Base-by-base conservation (phyloP, 164 flowering plant genomes). In the Pachysandra terminalis region DNA sequence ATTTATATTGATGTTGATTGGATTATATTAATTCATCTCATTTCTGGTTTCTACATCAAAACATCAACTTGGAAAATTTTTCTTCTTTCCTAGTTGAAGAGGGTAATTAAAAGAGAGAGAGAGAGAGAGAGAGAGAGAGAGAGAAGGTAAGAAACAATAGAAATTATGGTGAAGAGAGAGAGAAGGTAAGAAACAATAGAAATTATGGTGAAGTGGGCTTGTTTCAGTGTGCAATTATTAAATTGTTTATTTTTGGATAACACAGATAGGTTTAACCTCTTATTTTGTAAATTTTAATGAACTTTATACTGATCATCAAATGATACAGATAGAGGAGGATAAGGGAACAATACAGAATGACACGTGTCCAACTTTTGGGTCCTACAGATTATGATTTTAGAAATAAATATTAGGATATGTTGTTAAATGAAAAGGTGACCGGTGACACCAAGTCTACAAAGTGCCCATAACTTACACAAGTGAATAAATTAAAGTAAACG, bases 401-500 rank as follows among this genome's bases (percentile, higher is more conserved):
- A 21, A 53, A 8, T 17, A 7, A 53, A 53, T 7, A 53, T 21
- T 5, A 53, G 21, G 58, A 22, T 55, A 55, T 2, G 5, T 0
- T 60, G 13, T 12, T 37, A 3, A 21, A 35, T n/a, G 51, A 74
- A 66, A 65, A 58, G 68, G 37, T 32, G 37, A 32, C 37, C 7
- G 37, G 37, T 32, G 37, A 32, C 37, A 32, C 37, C 37, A 3
- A 32, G 37, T 32, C 37, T 32, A 32, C 37, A 32, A 32, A 32
- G 37, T n/a, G 59, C 64, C 75, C 81, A 63, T 78, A 71, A 69
- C 83, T 82, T 82, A 62, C 21, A 77, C 72, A 73, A 65, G 69
- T 68, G 54, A 71, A 80, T 73, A 71, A 72, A 63, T 67, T 68
- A 51, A 64, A 61, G 68, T 48, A 71, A 64, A 26, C 37, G 67